phyloP scores from a whole-genome alignment of 768 basidiomycete genomes.

The Mrakia frigida region DNA sequence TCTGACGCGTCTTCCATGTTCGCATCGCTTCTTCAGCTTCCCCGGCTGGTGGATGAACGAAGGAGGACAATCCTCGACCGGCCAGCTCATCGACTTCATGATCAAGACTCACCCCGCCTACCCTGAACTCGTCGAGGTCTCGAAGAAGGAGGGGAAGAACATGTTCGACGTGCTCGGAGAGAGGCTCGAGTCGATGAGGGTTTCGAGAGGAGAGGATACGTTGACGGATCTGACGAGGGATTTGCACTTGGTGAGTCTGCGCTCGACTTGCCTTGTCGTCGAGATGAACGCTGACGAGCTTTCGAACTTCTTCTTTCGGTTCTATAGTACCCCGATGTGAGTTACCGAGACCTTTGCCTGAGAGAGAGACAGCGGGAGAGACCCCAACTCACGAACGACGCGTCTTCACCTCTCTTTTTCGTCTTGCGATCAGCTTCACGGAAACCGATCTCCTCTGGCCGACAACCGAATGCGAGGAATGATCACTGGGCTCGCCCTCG shows the following conservation, averaged over 20 bases:
- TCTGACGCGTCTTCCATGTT: not conserved
- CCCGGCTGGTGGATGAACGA: conserved; percentile 87
- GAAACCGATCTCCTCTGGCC: conserved; percentile 92
- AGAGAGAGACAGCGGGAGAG: not conserved
- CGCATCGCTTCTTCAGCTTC: not conserved
- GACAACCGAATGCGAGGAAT: conserved; percentile 84
- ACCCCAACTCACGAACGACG: not conserved
- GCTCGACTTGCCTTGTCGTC: not conserved
- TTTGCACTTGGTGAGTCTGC: conserved; percentile 59
- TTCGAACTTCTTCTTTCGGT: not conserved
- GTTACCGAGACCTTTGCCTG: not conserved
- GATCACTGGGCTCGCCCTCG: conserved; percentile 77
- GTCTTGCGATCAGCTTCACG: conserved; percentile 41
- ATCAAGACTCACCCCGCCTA: conserved; percentile 88
- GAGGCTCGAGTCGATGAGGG: conserved; percentile 61
- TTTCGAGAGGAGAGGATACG: conserved; percentile 55
- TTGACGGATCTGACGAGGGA: conserved; percentile 82
- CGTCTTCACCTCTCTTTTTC: not conserved
- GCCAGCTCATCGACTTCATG: conserved; percentile 61
- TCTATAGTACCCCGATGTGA: not conserved
- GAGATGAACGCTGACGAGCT: conserved; percentile 50
- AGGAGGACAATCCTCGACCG: conserved; percentile 96
- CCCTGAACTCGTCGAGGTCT: conserved; percentile 58
- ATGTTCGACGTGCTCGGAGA: conserved; percentile 59
- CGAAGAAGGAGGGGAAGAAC: conserved; percentile 51